Evolutionary conservation across 345 rosid genomes (phyloP).

Genomic region (Gossypium ekmanianum): DNA sequence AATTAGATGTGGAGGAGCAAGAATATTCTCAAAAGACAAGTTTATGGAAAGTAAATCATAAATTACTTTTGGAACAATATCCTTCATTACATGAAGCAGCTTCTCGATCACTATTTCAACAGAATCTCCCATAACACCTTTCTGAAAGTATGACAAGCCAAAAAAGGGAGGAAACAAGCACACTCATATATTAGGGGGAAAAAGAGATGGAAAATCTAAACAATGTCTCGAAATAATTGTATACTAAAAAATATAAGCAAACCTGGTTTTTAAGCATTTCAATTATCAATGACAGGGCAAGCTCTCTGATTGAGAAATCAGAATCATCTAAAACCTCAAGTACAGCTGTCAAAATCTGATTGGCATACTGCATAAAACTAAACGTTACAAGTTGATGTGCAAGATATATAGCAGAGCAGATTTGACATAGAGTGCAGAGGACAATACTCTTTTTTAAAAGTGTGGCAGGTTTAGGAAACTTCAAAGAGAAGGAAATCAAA

Average conservation of each 20-base stretch:
- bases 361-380: conserved; percentile 72
- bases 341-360: conserved; percentile 91
- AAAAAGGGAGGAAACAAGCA: background rate
- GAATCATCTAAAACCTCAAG: conserved; percentile 87
- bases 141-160: conserved; percentile 44
- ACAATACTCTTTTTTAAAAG: background rate
- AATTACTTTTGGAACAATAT: conserved; percentile 62
- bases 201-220: background rate
- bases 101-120: conserved; percentile 87
- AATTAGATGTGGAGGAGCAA: conserved; percentile 15
- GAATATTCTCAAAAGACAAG: conserved; percentile 3
- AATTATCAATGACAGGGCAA: conserved; percentile 64
- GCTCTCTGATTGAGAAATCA: conserved; percentile 66
- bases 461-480: background rate
- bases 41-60: conserved; percentile 12
- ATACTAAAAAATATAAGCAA: background rate
- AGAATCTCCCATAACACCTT: conserved; percentile 84
- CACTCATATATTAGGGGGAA: background rate
- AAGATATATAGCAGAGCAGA: background rate
- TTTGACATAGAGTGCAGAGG: background rate
- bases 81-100: conserved; percentile 83
- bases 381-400: background rate
- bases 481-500: background rate
- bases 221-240: background rate
- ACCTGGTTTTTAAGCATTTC: conserved; percentile 96